These are phyloP conservation scores for Diversispora epigaea DNA, from an alignment of 192 early-diverging fungal species.

Conservation along the genomic window DNA sequence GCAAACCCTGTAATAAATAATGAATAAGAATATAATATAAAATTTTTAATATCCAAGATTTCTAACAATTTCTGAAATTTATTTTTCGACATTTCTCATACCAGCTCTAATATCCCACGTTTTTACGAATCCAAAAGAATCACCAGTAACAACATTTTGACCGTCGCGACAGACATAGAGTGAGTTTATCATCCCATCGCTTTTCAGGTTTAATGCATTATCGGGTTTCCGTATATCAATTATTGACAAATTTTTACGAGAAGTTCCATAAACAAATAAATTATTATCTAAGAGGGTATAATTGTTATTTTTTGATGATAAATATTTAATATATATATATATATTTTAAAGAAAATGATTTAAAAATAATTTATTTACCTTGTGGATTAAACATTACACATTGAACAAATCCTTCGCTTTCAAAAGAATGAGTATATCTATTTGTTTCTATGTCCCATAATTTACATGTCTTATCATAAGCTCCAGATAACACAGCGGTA, in stretches of 20 bases:
- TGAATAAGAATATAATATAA: not conserved
- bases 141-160: conserved; percentile 73
- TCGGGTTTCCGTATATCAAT: conserved; percentile 58
- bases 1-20: conserved; percentile 15
- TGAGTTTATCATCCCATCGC: conserved; percentile 82
- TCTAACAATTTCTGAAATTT: not conserved
- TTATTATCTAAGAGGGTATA: conserved; percentile 55
- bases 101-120: conserved; percentile 88
- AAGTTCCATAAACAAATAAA: conserved; percentile 78
- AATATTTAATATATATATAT: not conserved
- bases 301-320: not conserved
- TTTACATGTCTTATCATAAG: conserved; percentile 80
- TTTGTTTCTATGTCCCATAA: conserved; percentile 74
- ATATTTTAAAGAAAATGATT: conserved; percentile 1
- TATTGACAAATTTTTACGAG: conserved; percentile 69
- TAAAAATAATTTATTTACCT: conserved; percentile 53
- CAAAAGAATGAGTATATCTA: conserved; percentile 60
- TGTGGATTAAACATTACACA: conserved; percentile 73
- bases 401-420: conserved; percentile 82
- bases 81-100: conserved; percentile 10
- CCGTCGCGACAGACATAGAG: conserved; percentile 76
- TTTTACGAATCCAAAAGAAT: conserved; percentile 84
- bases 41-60: not conserved
- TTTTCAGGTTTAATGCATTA: conserved; percentile 46
- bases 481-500: conserved; percentile 64